A percentile compares a stretch with the other conserved stretches of the same genome.
These are phyloP conservation scores for Ascochyta pisi DNA, from an alignment of 2,329 filamentous ascomycete species.

Conservation along the genomic window DNA sequence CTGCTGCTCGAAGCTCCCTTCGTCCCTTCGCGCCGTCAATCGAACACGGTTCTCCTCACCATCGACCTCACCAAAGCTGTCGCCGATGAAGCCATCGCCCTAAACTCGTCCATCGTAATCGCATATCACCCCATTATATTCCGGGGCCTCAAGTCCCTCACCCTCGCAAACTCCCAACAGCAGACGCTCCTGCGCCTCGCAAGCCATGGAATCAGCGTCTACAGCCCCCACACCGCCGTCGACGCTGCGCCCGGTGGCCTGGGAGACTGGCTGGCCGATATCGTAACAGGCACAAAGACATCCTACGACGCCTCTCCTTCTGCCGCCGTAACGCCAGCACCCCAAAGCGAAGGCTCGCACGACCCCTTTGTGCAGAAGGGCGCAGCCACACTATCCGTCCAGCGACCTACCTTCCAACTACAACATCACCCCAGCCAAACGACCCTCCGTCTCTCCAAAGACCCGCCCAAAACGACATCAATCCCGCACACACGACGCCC, in stretches of 20 bases:
- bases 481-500: constrained; percentile 59
- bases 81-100: constrained; percentile 84
- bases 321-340: constrained; percentile 63
- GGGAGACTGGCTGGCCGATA: constrained; percentile 92
- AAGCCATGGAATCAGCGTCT: constrained; percentile 89
- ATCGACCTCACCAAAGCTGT: constrained; percentile 91
- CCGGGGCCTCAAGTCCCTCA: constrained; percentile 86
- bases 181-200: constrained; percentile 81
- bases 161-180: constrained; percentile 84
- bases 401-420: constrained; percentile 53
- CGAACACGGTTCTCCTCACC: constrained; percentile 77
- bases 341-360: constrained; percentile 27
- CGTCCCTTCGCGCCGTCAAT: constrained; percentile 61
- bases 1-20: constrained; percentile 74
- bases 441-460: constrained; percentile 44
- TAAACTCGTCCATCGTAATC: constrained; percentile 79
- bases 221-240: constrained; percentile 93
- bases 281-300: constrained; percentile 68
- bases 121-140: constrained; percentile 99
- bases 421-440: constrained; percentile 58
- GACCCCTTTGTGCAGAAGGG: constrained; percentile 43
- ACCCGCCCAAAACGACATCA: constrained; percentile 21
- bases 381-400: constrained; percentile 15
- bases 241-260: constrained; percentile 86
- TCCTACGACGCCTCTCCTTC: constrained; percentile 60